phyloP scores from a whole-genome alignment of 345 rosid species.

The Salix udensis region DNA sequence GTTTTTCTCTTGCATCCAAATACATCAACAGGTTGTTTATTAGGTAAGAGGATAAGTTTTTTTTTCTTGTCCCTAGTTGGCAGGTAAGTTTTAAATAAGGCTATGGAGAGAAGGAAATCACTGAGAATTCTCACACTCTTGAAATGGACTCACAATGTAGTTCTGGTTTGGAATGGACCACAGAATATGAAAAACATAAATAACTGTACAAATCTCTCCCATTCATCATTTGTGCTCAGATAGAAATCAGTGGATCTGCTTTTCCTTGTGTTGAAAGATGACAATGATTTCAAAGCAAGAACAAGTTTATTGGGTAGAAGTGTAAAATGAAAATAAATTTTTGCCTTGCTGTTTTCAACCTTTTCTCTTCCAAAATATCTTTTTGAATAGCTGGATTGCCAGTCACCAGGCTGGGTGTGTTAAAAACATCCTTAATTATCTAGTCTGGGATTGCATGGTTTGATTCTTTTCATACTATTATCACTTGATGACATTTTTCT shows the following conservation, averaged over 20 bases:
- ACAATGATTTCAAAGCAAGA: neutral
- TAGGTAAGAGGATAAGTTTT: neutral
- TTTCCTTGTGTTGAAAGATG: neutral
- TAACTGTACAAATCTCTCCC: neutral
- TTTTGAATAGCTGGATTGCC: neutral
- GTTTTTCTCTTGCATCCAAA: neutral
- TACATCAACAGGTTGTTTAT: neutral
- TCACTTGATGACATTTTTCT: neutral
- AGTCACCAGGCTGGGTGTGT: neutral
- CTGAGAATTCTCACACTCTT: neutral
- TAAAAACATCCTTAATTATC: neutral
- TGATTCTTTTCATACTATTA: conserved; percentile 3
- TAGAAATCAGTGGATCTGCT: neutral
- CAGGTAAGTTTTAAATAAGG: neutral
- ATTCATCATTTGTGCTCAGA: neutral
- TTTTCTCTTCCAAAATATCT: neutral
- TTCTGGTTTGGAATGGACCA: neutral
- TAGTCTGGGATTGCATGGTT: neutral
- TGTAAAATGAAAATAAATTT: neutral
- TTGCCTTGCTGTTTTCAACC: neutral
- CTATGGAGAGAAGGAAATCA: neutral
- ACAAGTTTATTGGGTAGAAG: neutral
- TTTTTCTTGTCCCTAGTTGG: neutral
- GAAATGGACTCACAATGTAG: neutral
- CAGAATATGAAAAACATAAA: neutral